phyloP scores from a whole-genome alignment of 169 alveolate species.

The Plasmodium ovale region DNA sequence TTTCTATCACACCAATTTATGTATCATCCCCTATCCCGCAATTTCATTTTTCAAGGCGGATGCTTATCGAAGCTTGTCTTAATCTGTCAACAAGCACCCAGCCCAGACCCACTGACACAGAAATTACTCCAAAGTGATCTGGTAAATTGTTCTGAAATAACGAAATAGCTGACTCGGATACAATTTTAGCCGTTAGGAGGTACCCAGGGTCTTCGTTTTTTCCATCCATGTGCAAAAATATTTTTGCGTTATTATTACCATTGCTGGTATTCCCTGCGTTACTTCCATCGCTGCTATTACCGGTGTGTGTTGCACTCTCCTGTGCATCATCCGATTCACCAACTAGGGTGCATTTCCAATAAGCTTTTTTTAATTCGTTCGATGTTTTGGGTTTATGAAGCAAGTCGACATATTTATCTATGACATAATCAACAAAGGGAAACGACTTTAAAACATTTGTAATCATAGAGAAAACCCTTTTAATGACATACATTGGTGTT shows the following conservation, averaged over 20 bases:
- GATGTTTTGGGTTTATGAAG: constrained; percentile 42
- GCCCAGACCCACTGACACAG: constrained; percentile 72
- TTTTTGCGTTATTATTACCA: not conserved
- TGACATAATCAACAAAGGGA: constrained; percentile 5
- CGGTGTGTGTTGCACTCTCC: not conserved
- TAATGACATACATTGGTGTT: constrained; percentile 15
- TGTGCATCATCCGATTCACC: constrained; percentile 29
- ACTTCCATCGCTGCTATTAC: not conserved
- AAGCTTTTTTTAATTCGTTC: constrained; percentile 29
- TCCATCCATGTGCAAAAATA: constrained; percentile 29
- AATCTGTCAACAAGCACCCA: constrained; percentile 24
- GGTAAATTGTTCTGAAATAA: constrained; percentile 18
- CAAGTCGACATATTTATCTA: constrained; percentile 28
- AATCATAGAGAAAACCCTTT: not conserved
- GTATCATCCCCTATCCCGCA: too few species aligned
- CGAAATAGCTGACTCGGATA: constrained; percentile 55
- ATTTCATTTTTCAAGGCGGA: constrained; percentile 9
- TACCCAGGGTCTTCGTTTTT: constrained; percentile 75
- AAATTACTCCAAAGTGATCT: constrained; percentile 25
- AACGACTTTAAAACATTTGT: constrained; percentile 6
- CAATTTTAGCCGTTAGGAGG: constrained; percentile 46
- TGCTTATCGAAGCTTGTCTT: constrained; percentile 17
- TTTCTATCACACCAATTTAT: too few species aligned
- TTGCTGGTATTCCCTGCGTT: not conserved
- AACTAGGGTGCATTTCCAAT: constrained; percentile 37